phyloP scores from a whole-genome alignment of 1,139 yeast genomes.

The Geotrichum cucujoidarum region DNA sequence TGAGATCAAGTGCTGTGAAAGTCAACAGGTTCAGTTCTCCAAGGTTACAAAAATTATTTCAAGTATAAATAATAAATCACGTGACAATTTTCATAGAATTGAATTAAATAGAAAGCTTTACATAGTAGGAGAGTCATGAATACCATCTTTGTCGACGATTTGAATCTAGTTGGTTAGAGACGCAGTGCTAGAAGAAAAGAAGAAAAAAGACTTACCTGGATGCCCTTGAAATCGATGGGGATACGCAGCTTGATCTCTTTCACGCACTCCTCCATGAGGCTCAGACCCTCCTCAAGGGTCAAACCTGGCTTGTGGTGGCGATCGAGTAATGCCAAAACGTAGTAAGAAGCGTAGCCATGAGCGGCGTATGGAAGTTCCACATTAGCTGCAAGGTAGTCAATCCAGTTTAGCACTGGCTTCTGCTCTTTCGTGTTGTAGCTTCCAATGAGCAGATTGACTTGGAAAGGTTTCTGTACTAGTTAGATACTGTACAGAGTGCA shows the following conservation, averaged over 20 bases:
- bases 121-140: constrained; percentile 19
- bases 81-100: constrained; percentile 7
- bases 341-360: constrained; percentile 95
- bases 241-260: constrained; percentile 77
- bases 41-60: constrained; percentile 4
- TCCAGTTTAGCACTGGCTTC: constrained; percentile 74
- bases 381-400: constrained; percentile 90
- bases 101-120: constrained; percentile 5
- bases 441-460: constrained; percentile 81
- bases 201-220: constrained; percentile 37
- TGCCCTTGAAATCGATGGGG: constrained; percentile 96
- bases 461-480: constrained; percentile 70
- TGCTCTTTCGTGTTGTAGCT: constrained; percentile 67
- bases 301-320: constrained; percentile 81
- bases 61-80: constrained; percentile 5
- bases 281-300: constrained; percentile 72
- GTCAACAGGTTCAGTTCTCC: no score
- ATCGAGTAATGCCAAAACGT: constrained; percentile 83
- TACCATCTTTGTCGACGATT: constrained; percentile 14
- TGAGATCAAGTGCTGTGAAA: not conserved
- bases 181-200: not conserved
- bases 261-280: constrained; percentile 66
- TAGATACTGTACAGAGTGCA: no score
- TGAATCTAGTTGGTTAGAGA: constrained; percentile 12
- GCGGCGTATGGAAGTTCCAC: constrained; percentile 93